These are phyloP conservation scores for Taiozyma onychis DNA, from an alignment of 1,139 yeast species.

Conservation along the genomic window DNA sequence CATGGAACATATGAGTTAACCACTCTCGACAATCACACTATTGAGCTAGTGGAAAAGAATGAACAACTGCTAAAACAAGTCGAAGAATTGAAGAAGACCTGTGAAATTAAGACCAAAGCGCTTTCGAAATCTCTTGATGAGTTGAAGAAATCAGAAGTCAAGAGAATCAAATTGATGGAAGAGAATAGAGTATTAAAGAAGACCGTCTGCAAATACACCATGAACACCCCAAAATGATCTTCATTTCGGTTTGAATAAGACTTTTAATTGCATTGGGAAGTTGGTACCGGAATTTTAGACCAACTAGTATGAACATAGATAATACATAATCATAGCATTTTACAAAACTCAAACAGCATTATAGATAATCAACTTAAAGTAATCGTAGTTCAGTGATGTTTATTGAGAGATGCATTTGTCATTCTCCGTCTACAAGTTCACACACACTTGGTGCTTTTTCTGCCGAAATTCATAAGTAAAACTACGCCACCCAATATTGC, in stretches of 20 bases:
- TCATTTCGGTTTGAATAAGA: neutral
- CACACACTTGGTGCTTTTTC: too few species aligned
- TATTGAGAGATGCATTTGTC: too few species aligned
- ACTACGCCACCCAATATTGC: too few species aligned
- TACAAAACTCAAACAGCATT: neutral
- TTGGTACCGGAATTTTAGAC: neutral
- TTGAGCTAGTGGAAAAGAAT: constrained; percentile 2
- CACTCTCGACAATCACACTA: neutral
- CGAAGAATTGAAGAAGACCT: constrained; percentile 27
- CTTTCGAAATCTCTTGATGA: constrained; percentile 27
- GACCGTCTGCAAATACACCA: constrained; percentile 10
- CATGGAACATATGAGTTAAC: neutral
- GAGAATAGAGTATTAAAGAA: constrained; percentile 20
- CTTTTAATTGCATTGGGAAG: neutral
- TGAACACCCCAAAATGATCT: constrained; percentile 2
- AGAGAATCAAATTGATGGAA: constrained; percentile 22
- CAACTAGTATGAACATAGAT: neutral
- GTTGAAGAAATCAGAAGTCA: constrained; percentile 30
- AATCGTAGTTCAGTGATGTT: neutral
- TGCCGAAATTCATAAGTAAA: too few species aligned
- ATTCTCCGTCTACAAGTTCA: too few species aligned
- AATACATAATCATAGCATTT: neutral
- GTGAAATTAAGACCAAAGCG: constrained; percentile 27
- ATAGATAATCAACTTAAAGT: neutral
- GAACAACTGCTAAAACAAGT: constrained; percentile 11